Evolutionary conservation across 192 early-diverging fungal genomes (phyloP).

Genomic region (Diversispora eburnea): DNA sequence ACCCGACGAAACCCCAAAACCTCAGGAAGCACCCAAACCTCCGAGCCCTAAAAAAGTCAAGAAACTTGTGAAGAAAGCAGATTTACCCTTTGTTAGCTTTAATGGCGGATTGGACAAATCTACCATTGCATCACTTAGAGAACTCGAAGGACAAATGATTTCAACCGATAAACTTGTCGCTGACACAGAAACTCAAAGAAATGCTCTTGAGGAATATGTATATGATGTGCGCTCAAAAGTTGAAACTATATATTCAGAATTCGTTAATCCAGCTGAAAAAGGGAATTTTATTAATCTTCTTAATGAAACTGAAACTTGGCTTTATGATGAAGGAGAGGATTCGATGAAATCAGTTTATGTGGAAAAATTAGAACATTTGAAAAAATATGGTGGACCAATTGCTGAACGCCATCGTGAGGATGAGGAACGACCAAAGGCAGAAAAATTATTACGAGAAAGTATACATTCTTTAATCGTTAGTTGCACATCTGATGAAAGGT

Average conservation of each 20-base stretch:
- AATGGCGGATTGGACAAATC: constrained; percentile 57
- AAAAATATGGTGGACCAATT: constrained; percentile 79
- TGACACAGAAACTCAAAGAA: constrained; percentile 91
- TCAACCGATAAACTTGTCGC: constrained; percentile 82
- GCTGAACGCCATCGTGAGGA: constrained; percentile 76
- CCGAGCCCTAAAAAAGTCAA: constrained; percentile 74
- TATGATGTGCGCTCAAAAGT: constrained; percentile 92
- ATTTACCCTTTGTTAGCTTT: constrained; percentile 67
- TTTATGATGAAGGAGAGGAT: constrained; percentile 96
- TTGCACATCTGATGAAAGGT: constrained; percentile 79
- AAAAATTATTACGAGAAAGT: constrained; percentile 73
- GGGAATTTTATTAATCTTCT: constrained; percentile 65
- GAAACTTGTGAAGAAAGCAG: constrained; percentile 86
- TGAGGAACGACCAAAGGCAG: constrained; percentile 83
- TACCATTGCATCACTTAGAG: constrained; percentile 61
- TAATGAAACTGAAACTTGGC: constrained; percentile 91
- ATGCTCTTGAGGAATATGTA: constrained; percentile 97
- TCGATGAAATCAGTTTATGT: constrained; percentile 85
- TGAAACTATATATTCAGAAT: constrained; percentile 67
- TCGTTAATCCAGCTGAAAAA: constrained; percentile 67
- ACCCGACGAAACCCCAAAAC: background rate
- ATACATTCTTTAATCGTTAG: constrained; percentile 70
- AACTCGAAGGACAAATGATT: constrained; percentile 83
- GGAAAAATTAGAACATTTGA: constrained; percentile 75
- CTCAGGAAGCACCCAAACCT: background rate